Base-by-base conservation (phyloP, 352 stramenopile genomes). In the Globisporangium abappressorium region DNA sequence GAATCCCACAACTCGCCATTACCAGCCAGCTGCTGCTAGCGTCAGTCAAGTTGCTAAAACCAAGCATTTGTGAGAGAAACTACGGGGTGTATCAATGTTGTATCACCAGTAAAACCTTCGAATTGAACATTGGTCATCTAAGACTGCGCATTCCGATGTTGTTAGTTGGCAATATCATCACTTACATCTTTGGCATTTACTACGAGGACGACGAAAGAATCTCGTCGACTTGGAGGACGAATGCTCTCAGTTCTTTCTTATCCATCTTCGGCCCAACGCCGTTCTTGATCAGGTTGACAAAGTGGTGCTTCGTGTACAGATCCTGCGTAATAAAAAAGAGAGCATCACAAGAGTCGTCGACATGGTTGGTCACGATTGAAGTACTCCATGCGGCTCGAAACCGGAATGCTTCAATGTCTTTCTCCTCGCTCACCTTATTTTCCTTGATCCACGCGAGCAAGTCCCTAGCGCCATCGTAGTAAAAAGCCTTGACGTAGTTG, bases 401-500 rank as follows among this genome's bases (percentile, higher is more conserved):
- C 3, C 6, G 26, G 51, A 61, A 2, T 51, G 15, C 7, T 3
- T 24, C 43, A 14, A 46, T 46, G 18, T 22, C 43, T 22, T 51
- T 51, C 9, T 24, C 36, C 6, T 51, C 18, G 18, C 73, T 56
- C 60, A 92, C 84, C 77, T 90, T 92, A 77, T 94, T 84, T 26
- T 68, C 70, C 33, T 82, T 67, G 56, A 96, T 87, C 90, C 93
- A 98, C 69, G 80, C 68, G 33, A 96, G 64, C 38, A 97, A 60
- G 43, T 97, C 89, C 33, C 82, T 75, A 15, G 64, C 66, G 49
- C 97, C 81, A 55, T 84, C 78, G 43, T 92, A 91, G 75, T 95
- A 98, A 55, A 97, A 98, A 5, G 93, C 89, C 64, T 97, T 97
- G 70, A 97, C 77, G 70, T 92, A 97, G 49, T 80, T 82, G 57